Base-by-base conservation (phyloP, 192 early-diverging fungal species). In the Backusella sp. region DNA sequence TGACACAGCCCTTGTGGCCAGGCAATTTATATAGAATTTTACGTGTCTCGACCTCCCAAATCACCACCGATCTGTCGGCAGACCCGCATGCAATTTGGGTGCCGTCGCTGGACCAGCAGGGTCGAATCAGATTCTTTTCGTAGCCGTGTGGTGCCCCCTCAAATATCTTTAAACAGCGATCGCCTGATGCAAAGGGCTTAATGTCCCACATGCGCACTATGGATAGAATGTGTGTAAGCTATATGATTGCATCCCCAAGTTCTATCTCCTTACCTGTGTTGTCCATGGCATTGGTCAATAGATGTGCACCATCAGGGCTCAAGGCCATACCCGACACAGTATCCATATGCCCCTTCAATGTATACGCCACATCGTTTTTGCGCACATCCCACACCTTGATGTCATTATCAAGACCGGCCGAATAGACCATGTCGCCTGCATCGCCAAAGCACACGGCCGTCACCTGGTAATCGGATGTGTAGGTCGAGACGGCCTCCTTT, bases 61-160 rank as follows among this genome's bases (percentile, higher is more conserved):
- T 90, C 0, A 96, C 93, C 35, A 98, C 91, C 4, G 92, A 90
- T 68, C 97, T 83, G 74, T 99, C 98, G 4, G 91, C 96, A 62
- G 91, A 84, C 11, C 97, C 98, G 12, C 90, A 87, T 0, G 94
- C 97, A 42, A 97, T 89, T 85, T 92, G 93, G 62, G 86, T 85
- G 17, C 94, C 95, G 76, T 97, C 94, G 3, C 88, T 85, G 19
- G 94, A 93, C 93, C 97, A 98, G 23, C 94, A 91, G 0, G 97
- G 96, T 26, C 91, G 87, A 37, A 98, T 89, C 44, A 99, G 85
- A 70, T 96, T 96, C 87, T 95, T 96, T 73, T 99, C 98, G 77
- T 94, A 96, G 19, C 96, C 96, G 74, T 98, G 96, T 30, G 96
- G 96, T 4, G 97, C 97, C 6, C 96, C 95, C 76, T 96, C 89